Evolutionary conservation across 2,329 filamentous ascomycete species (phyloP), one percentile per base, ranked within the genome.

Genomic region (Sarocladium kiliense): DNA sequence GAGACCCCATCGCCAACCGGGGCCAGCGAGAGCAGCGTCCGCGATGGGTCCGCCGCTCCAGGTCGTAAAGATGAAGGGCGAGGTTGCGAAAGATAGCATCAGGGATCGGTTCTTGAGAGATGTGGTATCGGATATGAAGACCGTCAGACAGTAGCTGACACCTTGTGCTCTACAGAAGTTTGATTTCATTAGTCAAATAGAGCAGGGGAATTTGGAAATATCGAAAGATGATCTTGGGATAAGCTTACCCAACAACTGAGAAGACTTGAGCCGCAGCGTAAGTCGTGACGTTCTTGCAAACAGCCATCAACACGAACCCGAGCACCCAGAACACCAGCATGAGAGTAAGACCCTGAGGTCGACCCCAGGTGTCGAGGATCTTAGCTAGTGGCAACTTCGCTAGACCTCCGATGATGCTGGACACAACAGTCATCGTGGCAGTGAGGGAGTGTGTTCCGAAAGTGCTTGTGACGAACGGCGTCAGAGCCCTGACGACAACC

Each of bases 1-100:
- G 59, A 85, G 85, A 3, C 79, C 85, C 87, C 86, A 89, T 55
- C 85, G 77, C 80, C 81, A 89, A 47, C 78, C 80, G 3, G 77
- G 70, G 16, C 56, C 54, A 3, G 36, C 32, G 54, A 62, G 36
- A 19, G 53, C 53, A 32, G 47, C 47, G 3, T 61, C 47, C 3
- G 67, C 61, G n/a, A 63, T 61, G 9, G 60, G 59, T 9, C 63
- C 61, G 14, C 65, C 64, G 44, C 66, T 60, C 56, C 65, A 72
- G 1, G 67, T 65, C 11, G 67, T 75, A 42, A 67, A 65, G 57
- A 75, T 66, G 57, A 68, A 73, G 1, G 71, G 66, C 2, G 68
- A 64, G 6, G 61, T 62, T 32, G 65, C 64, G 26, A 71, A 62
- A 39, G 63, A 65, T 19, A 66, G 68, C 44, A 65, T 62, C 26